phyloP scores from a whole-genome alignment of 495 filamentous ascomycete genomes.

The Lasiosphaeria ovina region DNA sequence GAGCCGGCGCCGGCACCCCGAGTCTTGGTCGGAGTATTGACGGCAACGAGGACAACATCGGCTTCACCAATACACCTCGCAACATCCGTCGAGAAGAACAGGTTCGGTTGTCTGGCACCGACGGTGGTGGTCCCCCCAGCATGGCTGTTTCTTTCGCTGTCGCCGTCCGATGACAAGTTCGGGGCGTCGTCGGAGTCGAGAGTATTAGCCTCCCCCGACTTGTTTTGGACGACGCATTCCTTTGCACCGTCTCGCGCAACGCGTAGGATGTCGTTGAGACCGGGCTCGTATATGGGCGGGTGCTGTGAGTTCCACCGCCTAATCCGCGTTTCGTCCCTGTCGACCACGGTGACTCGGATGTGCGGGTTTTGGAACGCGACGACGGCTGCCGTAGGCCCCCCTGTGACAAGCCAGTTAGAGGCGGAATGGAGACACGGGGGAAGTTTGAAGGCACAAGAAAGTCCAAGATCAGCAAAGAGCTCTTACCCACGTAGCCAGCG shows the following conservation, averaged over 20 bases:
- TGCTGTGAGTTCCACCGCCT: slow-evolving; percentile 67
- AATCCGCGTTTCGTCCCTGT: slow-evolving; percentile 62
- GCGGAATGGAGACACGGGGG: neutral
- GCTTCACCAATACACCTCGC: slow-evolving; percentile 59
- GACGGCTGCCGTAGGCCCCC: slow-evolving; percentile 71
- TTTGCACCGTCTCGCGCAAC: slow-evolving; percentile 56
- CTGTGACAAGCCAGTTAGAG: slow-evolving; percentile 34
- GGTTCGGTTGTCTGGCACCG: slow-evolving; percentile 47
- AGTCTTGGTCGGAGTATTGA: slow-evolving; percentile 78
- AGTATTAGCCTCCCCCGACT: slow-evolving; percentile 18
- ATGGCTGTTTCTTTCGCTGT: slow-evolving; percentile 26
- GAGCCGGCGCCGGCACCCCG: slow-evolving; percentile 65
- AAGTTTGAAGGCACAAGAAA: neutral
- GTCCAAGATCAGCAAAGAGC: too few relatives aligned
- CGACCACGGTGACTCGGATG: slow-evolving; percentile 69
- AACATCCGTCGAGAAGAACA: slow-evolving; percentile 71
- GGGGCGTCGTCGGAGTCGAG: neutral
- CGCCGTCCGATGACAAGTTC: slow-evolving; percentile 30
- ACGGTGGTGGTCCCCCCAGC: slow-evolving; percentile 19
- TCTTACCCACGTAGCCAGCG: slow-evolving; percentile 31
- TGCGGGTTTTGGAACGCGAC: slow-evolving; percentile 68
- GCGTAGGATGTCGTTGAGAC: slow-evolving; percentile 62
- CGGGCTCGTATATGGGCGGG: slow-evolving; percentile 76
- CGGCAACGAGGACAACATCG: slow-evolving; percentile 71
- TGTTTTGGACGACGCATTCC: slow-evolving; percentile 27